Evolutionary conservation across 2,329 filamentous ascomycete genomes (phyloP), one percentile per base, ranked within the genome.

Genomic region (Botryotinia convoluta): DNA sequence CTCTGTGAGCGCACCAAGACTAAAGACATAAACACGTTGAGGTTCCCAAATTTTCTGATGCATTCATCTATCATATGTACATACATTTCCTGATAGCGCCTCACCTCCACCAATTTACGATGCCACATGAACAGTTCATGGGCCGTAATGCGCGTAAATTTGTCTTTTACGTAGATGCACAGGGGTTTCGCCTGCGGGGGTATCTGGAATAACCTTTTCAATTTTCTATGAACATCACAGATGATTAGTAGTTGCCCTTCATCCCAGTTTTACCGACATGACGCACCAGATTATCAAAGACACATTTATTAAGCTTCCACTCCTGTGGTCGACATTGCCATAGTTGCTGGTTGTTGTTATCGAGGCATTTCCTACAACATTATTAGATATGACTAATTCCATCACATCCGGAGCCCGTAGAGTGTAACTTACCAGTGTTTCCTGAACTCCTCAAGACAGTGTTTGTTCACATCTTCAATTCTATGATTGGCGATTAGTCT

Each of bases 291-390:
- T 98, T 98, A 78, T 98, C 92, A 82, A 93, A 98, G 67, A 98
- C 95, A 84, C 96, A 99, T 85, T 91, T 92, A 87, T 98, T 99
- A 80, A 99, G 86, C 82, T 91, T 91, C 89, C 93, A 91, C 87
- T 99, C 96, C 76, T 89, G 87, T 80, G 90, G 91, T 79, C 96
- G 90, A 86, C 96, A 99, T 81, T 98, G 94, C 92, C 94, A 99
- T 74, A 98, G 86, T 84, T 97, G 93, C 82, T 99, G 96, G 87
- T 99, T 99, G 86, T 97, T 95, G 86, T 97, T 92, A 81, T 99
- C 96, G 74, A 99, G 88, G 82, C 96, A 99, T 80, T 93, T 88
- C 94, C 72, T 73, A 37, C 18, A n/a, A 20, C 26, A n/a, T 63
- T 26, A 26, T 73, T 54, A 73, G 45, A 18, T 22, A 42, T 8